These are phyloP conservation scores for Geopyxis carbonaria DNA, from an alignment of 495 filamentous ascomycete species.

Conservation along the genomic window DNA sequence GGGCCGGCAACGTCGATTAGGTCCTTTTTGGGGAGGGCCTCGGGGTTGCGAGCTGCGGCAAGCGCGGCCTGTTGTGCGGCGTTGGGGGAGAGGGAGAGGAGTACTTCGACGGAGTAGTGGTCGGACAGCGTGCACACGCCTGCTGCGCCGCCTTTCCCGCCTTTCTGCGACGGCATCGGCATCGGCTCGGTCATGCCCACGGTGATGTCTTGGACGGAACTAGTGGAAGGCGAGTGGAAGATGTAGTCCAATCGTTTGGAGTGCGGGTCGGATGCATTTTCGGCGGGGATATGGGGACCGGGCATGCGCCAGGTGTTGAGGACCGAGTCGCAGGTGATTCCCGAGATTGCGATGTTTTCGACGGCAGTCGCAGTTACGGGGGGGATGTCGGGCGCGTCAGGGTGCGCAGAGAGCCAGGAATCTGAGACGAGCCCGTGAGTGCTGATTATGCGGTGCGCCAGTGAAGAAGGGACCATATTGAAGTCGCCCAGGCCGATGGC, in stretches of 20 bases:
- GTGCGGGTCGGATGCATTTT: conserved; percentile 44
- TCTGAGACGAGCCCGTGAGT: conserved; percentile 65
- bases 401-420: conserved; percentile 41
- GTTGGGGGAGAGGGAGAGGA: conserved; percentile 28
- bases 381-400: conserved; percentile 25
- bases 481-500: conserved; percentile 75
- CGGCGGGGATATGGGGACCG: conserved; percentile 36
- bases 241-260: conserved; percentile 93
- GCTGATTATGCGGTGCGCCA: conserved; percentile 71
- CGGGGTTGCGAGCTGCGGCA: conserved; percentile 8
- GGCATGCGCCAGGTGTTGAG: conserved; percentile 92
- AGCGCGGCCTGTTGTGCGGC: conserved; percentile 10
- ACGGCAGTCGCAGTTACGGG: conserved; percentile 44
- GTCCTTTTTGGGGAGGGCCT: conserved; percentile 14
- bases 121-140: conserved; percentile 75
- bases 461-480: conserved; percentile 78
- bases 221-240: conserved; percentile 39
- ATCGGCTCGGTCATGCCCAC: conserved; percentile 59
- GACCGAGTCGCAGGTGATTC: conserved; percentile 68
- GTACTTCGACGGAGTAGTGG: conserved; percentile 74
- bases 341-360: conserved; percentile 62
- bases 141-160: conserved; percentile 46
- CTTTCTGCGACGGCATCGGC: conserved; percentile 20
- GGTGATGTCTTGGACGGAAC: conserved; percentile 47
- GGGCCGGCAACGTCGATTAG: conserved; percentile 16